Evolutionary conservation across 345 rosid genomes (phyloP).

Genomic region (Noccaea bulbosa): DNA sequence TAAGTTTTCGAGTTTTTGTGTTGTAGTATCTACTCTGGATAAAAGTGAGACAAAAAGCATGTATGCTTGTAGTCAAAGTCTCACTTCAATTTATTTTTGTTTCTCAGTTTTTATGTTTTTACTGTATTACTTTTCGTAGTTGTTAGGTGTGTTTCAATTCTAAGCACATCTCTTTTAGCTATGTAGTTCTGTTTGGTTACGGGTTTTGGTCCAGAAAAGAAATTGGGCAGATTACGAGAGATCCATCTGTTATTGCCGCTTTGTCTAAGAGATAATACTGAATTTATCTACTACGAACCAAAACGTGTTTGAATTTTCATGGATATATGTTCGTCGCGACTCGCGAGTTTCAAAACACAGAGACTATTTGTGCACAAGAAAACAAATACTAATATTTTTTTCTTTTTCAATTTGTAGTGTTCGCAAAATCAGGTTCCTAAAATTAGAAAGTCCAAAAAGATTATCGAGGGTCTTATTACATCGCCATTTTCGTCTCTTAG

Average conservation of each 20-base stretch:
- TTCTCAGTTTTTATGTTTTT: slow-evolving; percentile 21
- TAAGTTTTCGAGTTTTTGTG: slow-evolving; percentile 25
- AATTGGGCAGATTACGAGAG: neutral
- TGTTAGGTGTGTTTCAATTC: neutral
- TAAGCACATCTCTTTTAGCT: slow-evolving; percentile 7
- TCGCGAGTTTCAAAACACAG: neutral
- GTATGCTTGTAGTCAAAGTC: slow-evolving; percentile 40
- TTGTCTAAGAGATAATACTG: neutral
- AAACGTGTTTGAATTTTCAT: slow-evolving; percentile 16
- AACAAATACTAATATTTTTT: neutral
- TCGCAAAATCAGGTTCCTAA: slow-evolving; percentile 27
- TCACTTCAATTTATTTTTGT: slow-evolving; percentile 35
- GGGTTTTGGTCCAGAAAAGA: neutral
- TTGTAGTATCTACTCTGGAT: slow-evolving; percentile 31
- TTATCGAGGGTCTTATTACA: slow-evolving; percentile 22
- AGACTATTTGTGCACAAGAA: slow-evolving; percentile 6
- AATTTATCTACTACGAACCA: slow-evolving; percentile 24
- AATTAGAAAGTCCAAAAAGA: slow-evolving; percentile 35
- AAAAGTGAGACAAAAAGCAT: slow-evolving; percentile 47
- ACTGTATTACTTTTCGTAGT: too few species aligned
- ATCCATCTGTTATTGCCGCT: neutral
- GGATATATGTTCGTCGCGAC: neutral
- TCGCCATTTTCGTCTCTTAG: slow-evolving; percentile 35
- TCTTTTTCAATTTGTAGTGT: slow-evolving; percentile 20
- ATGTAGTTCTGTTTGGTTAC: neutral